These are phyloP conservation scores for Friedmanniomyces simplex DNA, from an alignment of 495 filamentous ascomycete genomes.

Conservation along the genomic window DNA sequence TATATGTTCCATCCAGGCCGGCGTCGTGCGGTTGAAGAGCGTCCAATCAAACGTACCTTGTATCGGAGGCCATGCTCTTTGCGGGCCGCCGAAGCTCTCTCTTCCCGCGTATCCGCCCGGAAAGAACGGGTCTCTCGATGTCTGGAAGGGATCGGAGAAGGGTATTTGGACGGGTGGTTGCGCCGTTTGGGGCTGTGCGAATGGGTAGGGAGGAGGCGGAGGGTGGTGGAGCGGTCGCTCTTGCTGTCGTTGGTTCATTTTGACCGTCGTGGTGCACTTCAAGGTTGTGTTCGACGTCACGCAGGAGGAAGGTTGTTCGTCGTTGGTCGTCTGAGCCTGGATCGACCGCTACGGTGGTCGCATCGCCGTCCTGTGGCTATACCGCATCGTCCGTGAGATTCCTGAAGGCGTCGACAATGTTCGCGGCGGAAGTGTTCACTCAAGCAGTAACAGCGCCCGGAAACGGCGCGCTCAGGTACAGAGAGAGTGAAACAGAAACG, in stretches of 20 bases:
- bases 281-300: too few species aligned
- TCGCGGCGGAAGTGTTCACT: too few species aligned
- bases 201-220: constrained; percentile 13
- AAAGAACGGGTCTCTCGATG: constrained; percentile 31
- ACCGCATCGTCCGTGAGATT: too few species aligned
- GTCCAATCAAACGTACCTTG: constrained; percentile 14
- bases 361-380: too few species aligned
- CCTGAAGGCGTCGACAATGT: too few species aligned
- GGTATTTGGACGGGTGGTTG: constrained; percentile 32
- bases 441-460: too few species aligned
- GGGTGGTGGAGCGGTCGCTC: constrained; percentile 29
- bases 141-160: constrained; percentile 32
- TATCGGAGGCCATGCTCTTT: constrained; percentile 18
- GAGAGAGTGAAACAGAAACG: too few species aligned
- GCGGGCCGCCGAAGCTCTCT: constrained; percentile 24
- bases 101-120: constrained; percentile 21
- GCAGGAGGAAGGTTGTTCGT: too few species aligned
- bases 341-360: too few species aligned
- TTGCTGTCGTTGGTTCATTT: not conserved
- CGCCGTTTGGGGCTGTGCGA: constrained; percentile 20
- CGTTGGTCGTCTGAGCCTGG: too few species aligned
- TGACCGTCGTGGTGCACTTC: too few species aligned
- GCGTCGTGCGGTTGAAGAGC: not conserved
- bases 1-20: not conserved
- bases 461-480: too few species aligned